Percentiles rank a stretch among this genome's conserved stretches.
Evolutionary conservation across 768 basidiomycete species (phyloP).

Genomic region (Mycena belliarum): DNA sequence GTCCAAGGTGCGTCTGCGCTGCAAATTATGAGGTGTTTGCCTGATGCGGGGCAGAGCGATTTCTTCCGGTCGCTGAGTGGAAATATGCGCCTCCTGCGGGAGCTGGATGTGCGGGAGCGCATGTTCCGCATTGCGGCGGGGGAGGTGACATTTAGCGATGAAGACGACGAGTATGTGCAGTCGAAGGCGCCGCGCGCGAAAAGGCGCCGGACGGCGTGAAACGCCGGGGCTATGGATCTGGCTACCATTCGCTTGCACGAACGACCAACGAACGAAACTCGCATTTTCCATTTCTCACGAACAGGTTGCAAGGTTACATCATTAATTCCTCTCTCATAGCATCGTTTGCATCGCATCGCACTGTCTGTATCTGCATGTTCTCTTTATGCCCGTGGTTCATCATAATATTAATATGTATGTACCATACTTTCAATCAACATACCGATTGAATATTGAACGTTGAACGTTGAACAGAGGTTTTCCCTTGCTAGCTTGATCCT

Average conservation of each 20-base stretch:
- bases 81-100: slow-evolving; percentile 63
- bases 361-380: not conserved
- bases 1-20: slow-evolving; percentile 53
- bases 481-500: too few species aligned
- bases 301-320: not conserved
- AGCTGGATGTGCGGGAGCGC: slow-evolving; percentile 55
- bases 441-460: too few species aligned
- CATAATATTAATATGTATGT: too few species aligned
- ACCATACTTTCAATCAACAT: too few species aligned
- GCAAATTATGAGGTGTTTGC: not conserved
- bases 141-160: slow-evolving; percentile 41
- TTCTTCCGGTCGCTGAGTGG: slow-evolving; percentile 63
- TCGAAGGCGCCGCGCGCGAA: slow-evolving; percentile 34
- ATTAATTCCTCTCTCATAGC: slow-evolving; percentile 3
- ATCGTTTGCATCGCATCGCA: slow-evolving; percentile 1
- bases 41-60: slow-evolving; percentile 48
- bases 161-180: slow-evolving; percentile 55
- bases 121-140: slow-evolving; percentile 34
- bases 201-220: slow-evolving; percentile 18
- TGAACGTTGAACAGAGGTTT: too few species aligned
- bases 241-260: not conserved
- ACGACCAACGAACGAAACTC: not conserved
- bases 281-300: not conserved
- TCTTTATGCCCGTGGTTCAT: not conserved
- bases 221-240: not conserved